Percentiles rank a stretch among this genome's conserved stretches.
These are phyloP conservation scores for Miamiensis avidus DNA, from an alignment of 169 alveolate species.

Conservation along the genomic window DNA sequence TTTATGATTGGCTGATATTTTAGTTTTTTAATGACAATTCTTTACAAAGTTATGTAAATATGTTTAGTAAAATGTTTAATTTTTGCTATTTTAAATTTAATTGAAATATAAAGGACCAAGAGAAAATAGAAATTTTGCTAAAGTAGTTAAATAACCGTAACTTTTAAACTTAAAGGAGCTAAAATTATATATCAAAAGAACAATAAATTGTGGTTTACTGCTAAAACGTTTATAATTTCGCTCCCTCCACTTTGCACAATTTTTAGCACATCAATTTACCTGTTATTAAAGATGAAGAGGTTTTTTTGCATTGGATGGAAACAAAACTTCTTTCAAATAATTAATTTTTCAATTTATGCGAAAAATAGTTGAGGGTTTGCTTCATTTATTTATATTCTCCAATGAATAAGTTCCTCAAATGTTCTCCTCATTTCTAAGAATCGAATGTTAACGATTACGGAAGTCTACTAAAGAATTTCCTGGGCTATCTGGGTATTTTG, in stretches of 20 bases:
- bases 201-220: too few relatives aligned
- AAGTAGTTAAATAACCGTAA: background rate
- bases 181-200: background rate
- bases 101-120: background rate
- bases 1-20: background rate
- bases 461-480: too few relatives aligned
- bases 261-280: too few relatives aligned
- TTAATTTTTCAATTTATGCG: background rate
- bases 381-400: too few relatives aligned
- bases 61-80: too few relatives aligned
- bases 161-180: background rate
- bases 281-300: background rate
- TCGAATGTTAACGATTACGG: background rate
- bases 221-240: background rate
- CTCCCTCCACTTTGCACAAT: background rate
- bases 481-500: background rate
- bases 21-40: too few relatives aligned
- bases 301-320: background rate
- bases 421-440: too few relatives aligned
- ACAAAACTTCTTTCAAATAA: background rate
- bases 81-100: too few relatives aligned
- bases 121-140: background rate
- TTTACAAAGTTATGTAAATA: too few relatives aligned
- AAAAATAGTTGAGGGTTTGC: background rate
- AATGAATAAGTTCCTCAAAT: too few relatives aligned